These are phyloP conservation scores for Tolypocladium tropicale DNA, from an alignment of 2,329 filamentous ascomycete genomes.

Conservation along the genomic window DNA sequence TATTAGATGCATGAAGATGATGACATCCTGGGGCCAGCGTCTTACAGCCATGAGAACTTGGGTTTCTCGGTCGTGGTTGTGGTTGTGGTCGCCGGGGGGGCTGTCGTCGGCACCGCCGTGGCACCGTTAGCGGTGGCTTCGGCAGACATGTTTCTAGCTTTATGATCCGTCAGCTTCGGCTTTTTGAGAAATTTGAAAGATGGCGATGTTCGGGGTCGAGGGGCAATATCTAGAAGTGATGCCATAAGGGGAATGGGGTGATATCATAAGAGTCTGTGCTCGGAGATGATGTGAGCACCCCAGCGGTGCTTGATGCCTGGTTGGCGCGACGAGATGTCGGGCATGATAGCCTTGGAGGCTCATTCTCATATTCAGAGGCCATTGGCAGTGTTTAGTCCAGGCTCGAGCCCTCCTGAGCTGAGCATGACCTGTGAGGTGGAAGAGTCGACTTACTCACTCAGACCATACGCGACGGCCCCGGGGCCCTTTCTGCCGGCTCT, in stretches of 20 bases:
- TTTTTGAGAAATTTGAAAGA: neutral
- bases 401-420: neutral
- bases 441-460: neutral
- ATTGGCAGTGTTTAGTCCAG: neutral
- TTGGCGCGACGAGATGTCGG: neutral
- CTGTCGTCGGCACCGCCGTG: constrained; percentile 1
- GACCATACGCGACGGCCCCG: neutral
- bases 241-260: neutral
- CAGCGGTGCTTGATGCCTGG: neutral
- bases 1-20: constrained; percentile 1
- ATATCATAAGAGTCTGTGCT: neutral
- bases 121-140: constrained; percentile 1
- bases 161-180: constrained; percentile 6
- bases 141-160: constrained; percentile 4
- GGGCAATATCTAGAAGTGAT: neutral
- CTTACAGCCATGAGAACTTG: constrained; percentile 29
- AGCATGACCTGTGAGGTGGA: neutral
- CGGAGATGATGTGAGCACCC: neutral
- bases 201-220: neutral
- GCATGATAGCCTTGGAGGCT: neutral
- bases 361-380: neutral
- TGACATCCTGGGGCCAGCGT: neutral
- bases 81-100: neutral
- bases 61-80: neutral
- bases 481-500: neutral